Evolutionary conservation across 768 basidiomycete genomes (phyloP).

Genomic region (Macrolepiota albuminosa): DNA sequence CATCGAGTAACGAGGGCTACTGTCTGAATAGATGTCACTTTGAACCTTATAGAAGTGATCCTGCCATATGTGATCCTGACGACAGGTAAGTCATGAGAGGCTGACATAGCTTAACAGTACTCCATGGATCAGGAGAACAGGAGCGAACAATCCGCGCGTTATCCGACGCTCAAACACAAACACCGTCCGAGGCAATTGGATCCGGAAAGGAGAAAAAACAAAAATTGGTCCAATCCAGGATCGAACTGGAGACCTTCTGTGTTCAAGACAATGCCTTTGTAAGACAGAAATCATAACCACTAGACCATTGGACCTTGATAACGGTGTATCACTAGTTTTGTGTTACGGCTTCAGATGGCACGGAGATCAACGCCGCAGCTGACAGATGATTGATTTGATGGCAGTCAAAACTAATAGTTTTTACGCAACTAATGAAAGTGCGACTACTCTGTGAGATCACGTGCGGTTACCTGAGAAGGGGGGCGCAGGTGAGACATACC

Average conservation of each 20-base stretch:
- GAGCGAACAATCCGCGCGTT: neutral
- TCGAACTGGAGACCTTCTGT: slow-evolving; percentile 36
- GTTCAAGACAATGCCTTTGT: slow-evolving; percentile 13
- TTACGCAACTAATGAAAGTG: too few relatives aligned
- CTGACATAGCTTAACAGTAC: neutral
- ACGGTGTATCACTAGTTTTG: too few relatives aligned
- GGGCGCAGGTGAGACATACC: too few relatives aligned
- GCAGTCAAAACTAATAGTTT: too few relatives aligned
- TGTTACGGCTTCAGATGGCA: too few relatives aligned
- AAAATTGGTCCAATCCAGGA: slow-evolving; percentile 27
- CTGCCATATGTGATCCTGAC: neutral
- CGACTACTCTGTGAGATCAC: too few relatives aligned
- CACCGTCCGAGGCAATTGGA: neutral
- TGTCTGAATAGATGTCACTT: neutral
- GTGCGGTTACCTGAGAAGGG: too few relatives aligned
- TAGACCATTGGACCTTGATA: slow-evolving; percentile 29
- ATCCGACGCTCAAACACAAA: neutral
- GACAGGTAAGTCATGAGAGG: too few relatives aligned
- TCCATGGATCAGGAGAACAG: neutral
- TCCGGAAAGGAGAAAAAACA: neutral
- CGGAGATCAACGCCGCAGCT: too few relatives aligned
- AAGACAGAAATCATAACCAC: slow-evolving; percentile 46
- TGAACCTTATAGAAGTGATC: neutral
- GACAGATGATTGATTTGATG: too few relatives aligned
- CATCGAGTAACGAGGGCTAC: neutral